Base-by-base conservation (phyloP, 2,329 filamentous ascomycete species). In the Neoscytalidium dimidiatum region DNA sequence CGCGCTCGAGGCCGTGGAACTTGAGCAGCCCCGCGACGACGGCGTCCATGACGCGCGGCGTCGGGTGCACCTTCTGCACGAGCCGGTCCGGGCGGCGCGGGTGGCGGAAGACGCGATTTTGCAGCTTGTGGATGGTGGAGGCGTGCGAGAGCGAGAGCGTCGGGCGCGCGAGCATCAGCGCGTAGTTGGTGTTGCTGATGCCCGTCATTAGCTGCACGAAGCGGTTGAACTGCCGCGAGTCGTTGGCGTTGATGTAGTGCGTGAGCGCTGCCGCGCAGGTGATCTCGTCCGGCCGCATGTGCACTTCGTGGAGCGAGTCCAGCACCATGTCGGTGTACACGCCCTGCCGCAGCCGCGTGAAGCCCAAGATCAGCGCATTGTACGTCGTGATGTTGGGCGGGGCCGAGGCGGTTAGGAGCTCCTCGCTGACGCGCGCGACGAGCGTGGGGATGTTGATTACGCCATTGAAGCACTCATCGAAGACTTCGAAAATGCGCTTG, bases 331-430 rank as follows among this genome's bases (percentile, higher is more conserved):
- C 68, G n/a, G 72, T 68, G 43, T 78, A 61, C 1, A 67, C 61
- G 11, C 65, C 66, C n/a, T 68, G 69, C 43, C 70, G 66, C 69
- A 72, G 75, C 35, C 70, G 69, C 53, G 67, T 69, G 58, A 94
- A 87, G n/a, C 86, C 85, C n/a, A 85, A 74, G 2, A 94, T 83
- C 28, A 95, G 81, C 13, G 84, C 83, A 71, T 93, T 93, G 78
- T 88, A 92, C 3, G 88, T 92, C 68, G 87, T 82, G 38, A 91
- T 83, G 67, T 86, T 86, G 0, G 91, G 90, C 0, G 87, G 85
- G 19, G 85, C 80, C 1, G 83, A 74, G 2, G 86, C 87, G 3
- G 86, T 79, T 17, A 92, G 81, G 3, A 95, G 78, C 71, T 92
- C 92, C 75, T 89, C 88, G 66, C 81, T 84, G 19, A 86, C 76